Evolutionary conservation across 2,329 filamentous ascomycete genomes (phyloP).

Genomic region (Tolypocladium paradoxum): DNA sequence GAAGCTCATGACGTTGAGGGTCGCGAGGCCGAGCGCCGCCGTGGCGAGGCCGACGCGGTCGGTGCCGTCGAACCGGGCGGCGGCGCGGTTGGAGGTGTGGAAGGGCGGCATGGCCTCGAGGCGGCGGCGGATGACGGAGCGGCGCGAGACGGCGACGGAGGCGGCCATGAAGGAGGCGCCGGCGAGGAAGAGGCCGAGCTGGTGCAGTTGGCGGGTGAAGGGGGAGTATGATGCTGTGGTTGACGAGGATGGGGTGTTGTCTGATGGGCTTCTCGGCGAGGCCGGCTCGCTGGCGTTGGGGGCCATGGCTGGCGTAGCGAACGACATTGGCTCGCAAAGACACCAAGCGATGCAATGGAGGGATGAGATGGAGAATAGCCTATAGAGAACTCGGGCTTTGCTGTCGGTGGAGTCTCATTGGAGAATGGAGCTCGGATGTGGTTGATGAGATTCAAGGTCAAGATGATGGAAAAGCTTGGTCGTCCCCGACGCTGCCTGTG

Average conservation of each 20-base stretch:
- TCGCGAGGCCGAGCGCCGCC: constrained; percentile 77
- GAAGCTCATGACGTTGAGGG: constrained; percentile 71
- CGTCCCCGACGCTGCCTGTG: not conserved
- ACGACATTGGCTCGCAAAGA: not conserved
- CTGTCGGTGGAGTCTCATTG: not conserved
- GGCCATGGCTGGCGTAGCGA: not conserved
- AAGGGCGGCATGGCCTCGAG: constrained; percentile 55
- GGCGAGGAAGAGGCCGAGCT: constrained; percentile 60
- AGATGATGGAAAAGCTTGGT: not conserved
- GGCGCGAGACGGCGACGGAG: constrained; percentile 59
- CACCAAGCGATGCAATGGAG: not conserved
- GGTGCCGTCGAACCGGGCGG: constrained; percentile 14
- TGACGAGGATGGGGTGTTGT: not conserved
- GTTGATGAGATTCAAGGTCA: not conserved
- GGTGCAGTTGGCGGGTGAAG: constrained; percentile 33
- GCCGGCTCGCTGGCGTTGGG: not conserved
- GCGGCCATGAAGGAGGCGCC: constrained; percentile 67
- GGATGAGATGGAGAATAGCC: not conserved
- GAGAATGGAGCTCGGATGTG: not conserved
- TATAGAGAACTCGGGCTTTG: not conserved
- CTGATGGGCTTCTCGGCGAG: not conserved
- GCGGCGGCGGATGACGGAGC: constrained; percentile 56
- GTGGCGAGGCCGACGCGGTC: constrained; percentile 52
- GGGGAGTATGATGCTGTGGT: constrained; percentile 21
- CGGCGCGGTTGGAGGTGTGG: constrained; percentile 49